Percentiles rank a stretch among this genome's conserved stretches.
phyloP scores from a whole-genome alignment of 1,284 basidiomycete species.

The Cystobasidium slooffiae region DNA sequence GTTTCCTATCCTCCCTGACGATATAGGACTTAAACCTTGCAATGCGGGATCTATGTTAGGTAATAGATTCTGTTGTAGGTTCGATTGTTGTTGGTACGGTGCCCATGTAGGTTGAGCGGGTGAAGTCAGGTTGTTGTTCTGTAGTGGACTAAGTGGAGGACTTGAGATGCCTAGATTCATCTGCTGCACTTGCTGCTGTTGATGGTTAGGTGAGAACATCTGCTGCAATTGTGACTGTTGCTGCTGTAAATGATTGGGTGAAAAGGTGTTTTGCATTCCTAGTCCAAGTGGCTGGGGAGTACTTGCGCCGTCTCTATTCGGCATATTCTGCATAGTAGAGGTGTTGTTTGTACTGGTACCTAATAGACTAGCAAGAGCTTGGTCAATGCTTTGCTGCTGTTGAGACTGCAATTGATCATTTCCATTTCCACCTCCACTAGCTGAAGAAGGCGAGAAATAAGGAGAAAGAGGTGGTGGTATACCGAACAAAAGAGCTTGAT shows the following conservation, averaged over 20 bases:
- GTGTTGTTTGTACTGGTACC: neutral
- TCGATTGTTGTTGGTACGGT: slow-evolving; percentile 34
- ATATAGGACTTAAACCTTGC: slow-evolving; percentile 5
- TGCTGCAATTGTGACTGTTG: neutral
- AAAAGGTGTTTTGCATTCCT: neutral
- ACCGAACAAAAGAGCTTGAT: slow-evolving; percentile 28
- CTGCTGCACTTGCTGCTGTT: slow-evolving; percentile 16
- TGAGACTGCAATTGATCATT: neutral
- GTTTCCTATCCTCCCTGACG: neutral
- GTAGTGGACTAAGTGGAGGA: slow-evolving; percentile 30
- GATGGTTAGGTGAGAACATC: slow-evolving; percentile 5
- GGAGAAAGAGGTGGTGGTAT: slow-evolving; percentile 18
- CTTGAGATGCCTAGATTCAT: slow-evolving; percentile 17
- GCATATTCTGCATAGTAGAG: neutral
- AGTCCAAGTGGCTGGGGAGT: slow-evolving; percentile 10
- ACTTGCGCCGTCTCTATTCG: slow-evolving; percentile 1
- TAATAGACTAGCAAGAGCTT: slow-evolving; percentile 38
- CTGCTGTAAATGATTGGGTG: slow-evolving; percentile 9
- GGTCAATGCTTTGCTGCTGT: slow-evolving; percentile 25
- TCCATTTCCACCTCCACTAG: neutral
- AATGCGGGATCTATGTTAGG: slow-evolving; percentile 20
- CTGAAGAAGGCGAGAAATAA: slow-evolving; percentile 1
- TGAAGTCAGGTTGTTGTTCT: slow-evolving; percentile 11
- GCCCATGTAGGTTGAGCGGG: slow-evolving; percentile 16
- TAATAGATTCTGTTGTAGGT: slow-evolving; percentile 1